A percentile compares a stretch with the other conserved stretches of the same genome.
Evolutionary conservation across 768 basidiomycete genomes (phyloP).

Genomic region (Calocybe cyanea): DNA sequence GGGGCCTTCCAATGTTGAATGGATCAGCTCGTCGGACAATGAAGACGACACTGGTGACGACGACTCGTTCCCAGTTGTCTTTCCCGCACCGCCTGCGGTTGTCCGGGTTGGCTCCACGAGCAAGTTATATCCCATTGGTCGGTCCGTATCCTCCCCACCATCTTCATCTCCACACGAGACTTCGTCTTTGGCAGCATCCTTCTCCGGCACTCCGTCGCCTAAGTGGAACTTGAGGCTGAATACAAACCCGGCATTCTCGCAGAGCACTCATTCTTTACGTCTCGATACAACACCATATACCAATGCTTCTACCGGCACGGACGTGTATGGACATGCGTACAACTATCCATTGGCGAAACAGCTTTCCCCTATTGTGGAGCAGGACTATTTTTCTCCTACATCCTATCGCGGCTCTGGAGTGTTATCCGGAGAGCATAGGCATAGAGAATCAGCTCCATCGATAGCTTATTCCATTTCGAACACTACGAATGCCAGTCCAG

Average conservation of each 20-base stretch:
- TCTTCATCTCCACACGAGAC: slow-evolving; percentile 17
- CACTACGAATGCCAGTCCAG: slow-evolving; percentile 25
- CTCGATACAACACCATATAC: slow-evolving; percentile 28
- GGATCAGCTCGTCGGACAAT: slow-evolving; percentile 24
- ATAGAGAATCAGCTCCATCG: slow-evolving; percentile 10
- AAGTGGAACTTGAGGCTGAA: slow-evolving; percentile 29
- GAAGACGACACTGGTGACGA: slow-evolving; percentile 2
- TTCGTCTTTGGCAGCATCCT: slow-evolving; percentile 21
- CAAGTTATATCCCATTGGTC: slow-evolving; percentile 17
- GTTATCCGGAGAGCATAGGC: slow-evolving; percentile 24
- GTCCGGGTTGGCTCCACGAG: slow-evolving; percentile 16
- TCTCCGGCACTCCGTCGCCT: slow-evolving; percentile 16
- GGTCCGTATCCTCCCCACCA: slow-evolving; percentile 27
- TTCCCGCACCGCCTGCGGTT: slow-evolving; percentile 21
- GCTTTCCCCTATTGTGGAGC: slow-evolving; percentile 65
- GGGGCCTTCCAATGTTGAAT: slow-evolving; percentile 35
- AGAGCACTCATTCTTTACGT: slow-evolving; percentile 41
- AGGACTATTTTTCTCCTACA: slow-evolving; percentile 57
- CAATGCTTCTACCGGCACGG: slow-evolving; percentile 21
- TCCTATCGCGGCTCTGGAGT: slow-evolving; percentile 29
- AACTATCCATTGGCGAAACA: slow-evolving; percentile 42
- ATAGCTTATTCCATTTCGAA: slow-evolving; percentile 15
- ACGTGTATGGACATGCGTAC: slow-evolving; percentile 33
- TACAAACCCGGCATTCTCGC: slow-evolving; percentile 23
- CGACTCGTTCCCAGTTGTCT: slow-evolving; percentile 5